Conservation (phyloP, 345 rosid species). For the Populus simonii region DNA sequence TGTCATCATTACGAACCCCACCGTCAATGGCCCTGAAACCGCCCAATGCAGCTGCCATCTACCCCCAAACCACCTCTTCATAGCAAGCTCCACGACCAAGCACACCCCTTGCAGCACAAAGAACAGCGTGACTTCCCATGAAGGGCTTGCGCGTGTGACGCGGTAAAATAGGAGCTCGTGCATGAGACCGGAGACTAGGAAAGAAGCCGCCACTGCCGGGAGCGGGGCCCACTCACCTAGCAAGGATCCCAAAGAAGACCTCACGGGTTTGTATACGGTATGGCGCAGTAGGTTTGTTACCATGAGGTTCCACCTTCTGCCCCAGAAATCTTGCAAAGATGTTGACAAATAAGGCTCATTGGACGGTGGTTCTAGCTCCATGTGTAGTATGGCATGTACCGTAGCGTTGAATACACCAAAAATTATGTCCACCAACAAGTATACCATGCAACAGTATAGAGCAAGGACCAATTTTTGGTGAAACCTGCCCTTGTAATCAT, state of each 20-base stretch:
- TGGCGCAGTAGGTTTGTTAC: slow-evolving; percentile 22
- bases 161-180: slow-evolving; percentile 34
- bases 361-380: slow-evolving; percentile 40
- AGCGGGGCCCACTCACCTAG: background rate
- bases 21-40: slow-evolving; percentile 26
- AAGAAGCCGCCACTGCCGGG: slow-evolving; percentile 6
- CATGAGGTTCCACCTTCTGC: slow-evolving; percentile 36
- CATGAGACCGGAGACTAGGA: slow-evolving; percentile 31
- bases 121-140: slow-evolving; percentile 38
- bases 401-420: slow-evolving; percentile 23
- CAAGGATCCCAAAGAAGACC: background rate
- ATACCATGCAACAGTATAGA: slow-evolving; percentile 21
- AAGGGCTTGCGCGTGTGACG: slow-evolving; percentile 19
- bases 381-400: slow-evolving; percentile 9
- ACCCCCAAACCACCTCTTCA: slow-evolving; percentile 17
- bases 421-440: slow-evolving; percentile 29
- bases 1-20: slow-evolving; percentile 33
- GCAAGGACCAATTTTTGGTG: slow-evolving; percentile 11
- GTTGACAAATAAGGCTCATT: slow-evolving; percentile 44
- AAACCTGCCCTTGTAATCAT: slow-evolving; percentile 17
- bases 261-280: slow-evolving; percentile 21
- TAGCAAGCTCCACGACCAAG: slow-evolving; percentile 25
- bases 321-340: slow-evolving; percentile 40
- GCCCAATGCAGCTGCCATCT: slow-evolving; percentile 19
- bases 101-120: slow-evolving; percentile 39